Conservation (phyloP, 345 rosid genomes). For the Balakata baccata region DNA sequence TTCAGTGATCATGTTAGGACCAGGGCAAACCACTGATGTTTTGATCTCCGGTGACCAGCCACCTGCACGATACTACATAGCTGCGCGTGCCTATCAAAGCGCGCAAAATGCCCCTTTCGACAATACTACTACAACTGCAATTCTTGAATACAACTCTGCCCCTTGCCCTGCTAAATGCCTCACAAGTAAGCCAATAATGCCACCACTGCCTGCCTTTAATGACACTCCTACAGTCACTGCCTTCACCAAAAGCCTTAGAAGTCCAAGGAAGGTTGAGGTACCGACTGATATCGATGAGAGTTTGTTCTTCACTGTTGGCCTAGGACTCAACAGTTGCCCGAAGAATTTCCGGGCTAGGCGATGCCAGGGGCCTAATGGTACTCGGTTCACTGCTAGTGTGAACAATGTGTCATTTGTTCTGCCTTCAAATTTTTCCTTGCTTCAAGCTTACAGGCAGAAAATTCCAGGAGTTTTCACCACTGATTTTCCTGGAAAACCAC, state of each 20-base stretch:
- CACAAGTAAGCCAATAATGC: conserved; percentile 42
- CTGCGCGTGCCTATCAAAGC: conserved; percentile 75
- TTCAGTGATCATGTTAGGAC: conserved; percentile 76
- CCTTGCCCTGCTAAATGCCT: conserved; percentile 59
- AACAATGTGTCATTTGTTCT: conserved; percentile 80
- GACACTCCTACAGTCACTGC: conserved; percentile 71
- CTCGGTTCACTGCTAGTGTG: conserved; percentile 82
- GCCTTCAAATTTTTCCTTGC: conserved; percentile 59
- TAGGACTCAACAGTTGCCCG: conserved; percentile 78
- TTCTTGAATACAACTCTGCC: conserved; percentile 73
- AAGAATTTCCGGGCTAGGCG: conserved; percentile 31
- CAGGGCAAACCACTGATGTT: conserved; percentile 94
- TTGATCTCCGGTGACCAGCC: conserved; percentile 63
- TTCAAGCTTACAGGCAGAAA: conserved; percentile 65
- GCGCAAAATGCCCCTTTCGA: conserved; percentile 71
- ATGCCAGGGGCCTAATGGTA: conserved; percentile 88
- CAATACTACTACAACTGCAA: conserved; percentile 87
- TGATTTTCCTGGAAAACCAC: conserved; percentile 74
- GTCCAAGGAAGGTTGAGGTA: conserved; percentile 52
- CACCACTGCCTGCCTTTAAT: conserved; percentile 61
- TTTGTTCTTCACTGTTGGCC: conserved; percentile 66
- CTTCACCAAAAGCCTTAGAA: conserved; percentile 47
- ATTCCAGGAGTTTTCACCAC: conserved; percentile 78
- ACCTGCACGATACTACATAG: conserved; percentile 72
- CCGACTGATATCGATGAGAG: conserved; percentile 65